Percentiles rank a stretch among this genome's conserved stretches.
phyloP scores from a whole-genome alignment of 352 stramenopile species.

The Globisporangium middletonii region DNA sequence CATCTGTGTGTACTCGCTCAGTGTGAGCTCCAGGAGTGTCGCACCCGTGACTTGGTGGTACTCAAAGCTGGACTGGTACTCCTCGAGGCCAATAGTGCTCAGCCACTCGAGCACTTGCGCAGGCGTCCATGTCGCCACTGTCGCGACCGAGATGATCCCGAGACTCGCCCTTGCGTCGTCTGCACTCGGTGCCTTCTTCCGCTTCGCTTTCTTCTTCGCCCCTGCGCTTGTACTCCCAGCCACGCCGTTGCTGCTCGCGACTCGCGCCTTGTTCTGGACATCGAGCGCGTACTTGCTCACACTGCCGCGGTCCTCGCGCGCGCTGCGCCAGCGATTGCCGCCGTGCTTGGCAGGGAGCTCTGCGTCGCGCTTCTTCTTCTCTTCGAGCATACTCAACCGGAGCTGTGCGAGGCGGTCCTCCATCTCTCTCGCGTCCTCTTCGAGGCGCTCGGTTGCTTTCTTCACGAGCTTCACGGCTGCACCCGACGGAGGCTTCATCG shows the following conservation, averaged over 20 bases:
- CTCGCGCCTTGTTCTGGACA: slow-evolving; percentile 33
- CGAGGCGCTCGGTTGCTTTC: slow-evolving; percentile 48
- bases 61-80: slow-evolving; percentile 66
- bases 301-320: slow-evolving; percentile 63
- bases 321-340: slow-evolving; percentile 70
- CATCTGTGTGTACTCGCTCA: slow-evolving; percentile 42
- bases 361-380: slow-evolving; percentile 55
- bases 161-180: background rate
- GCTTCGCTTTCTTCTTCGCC: slow-evolving; percentile 2
- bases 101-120: slow-evolving; percentile 67
- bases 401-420: slow-evolving; percentile 56
- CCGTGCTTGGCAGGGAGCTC: slow-evolving; percentile 52
- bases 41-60: slow-evolving; percentile 70
- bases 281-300: slow-evolving; percentile 68
- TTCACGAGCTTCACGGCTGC: slow-evolving; percentile 13
- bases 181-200: slow-evolving; percentile 18
- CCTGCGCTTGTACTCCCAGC: background rate
- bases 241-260: background rate
- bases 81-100: slow-evolving; percentile 39
- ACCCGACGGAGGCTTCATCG: background rate
- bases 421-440: slow-evolving; percentile 70
- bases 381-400: slow-evolving; percentile 49
- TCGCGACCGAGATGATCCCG: slow-evolving; percentile 27
- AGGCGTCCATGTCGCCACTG: slow-evolving; percentile 43
- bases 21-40: slow-evolving; percentile 34